These are phyloP conservation scores for Thecaphora thlaspeos DNA, from an alignment of 1,284 basidiomycete species.

Conservation along the genomic window DNA sequence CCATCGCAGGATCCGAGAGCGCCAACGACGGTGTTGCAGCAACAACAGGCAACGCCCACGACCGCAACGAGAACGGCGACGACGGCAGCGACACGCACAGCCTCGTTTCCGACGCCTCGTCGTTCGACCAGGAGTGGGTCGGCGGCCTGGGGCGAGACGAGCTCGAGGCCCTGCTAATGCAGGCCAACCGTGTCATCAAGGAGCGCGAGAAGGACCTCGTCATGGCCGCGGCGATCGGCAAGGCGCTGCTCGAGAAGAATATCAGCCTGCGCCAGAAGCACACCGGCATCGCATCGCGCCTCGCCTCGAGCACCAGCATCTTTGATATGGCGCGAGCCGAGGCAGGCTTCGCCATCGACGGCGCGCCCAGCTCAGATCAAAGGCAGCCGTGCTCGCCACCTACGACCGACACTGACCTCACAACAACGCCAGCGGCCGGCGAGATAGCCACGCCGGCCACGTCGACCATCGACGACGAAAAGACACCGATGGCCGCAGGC, in stretches of 20 bases:
- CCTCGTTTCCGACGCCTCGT: no score
- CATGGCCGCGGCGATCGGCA: slow-evolving; percentile 48
- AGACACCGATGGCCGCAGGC: no score
- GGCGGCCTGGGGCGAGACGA: slow-evolving; percentile 40
- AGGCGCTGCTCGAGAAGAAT: slow-evolving; percentile 51
- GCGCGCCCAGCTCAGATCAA: no score
- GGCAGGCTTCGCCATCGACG: no score
- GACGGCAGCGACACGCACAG: no score
- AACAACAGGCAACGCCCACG: no score
- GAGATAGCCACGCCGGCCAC: no score
- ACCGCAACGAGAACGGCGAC: no score
- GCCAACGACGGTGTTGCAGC: no score
- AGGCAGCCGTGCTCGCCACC: slow-evolving; percentile 30
- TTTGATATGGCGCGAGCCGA: slow-evolving; percentile 10
- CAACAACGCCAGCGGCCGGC: not conserved
- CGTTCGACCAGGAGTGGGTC: slow-evolving; percentile 29
- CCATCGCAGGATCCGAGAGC: no score
- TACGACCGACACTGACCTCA: slow-evolving; percentile 24
- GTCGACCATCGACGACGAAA: no score
- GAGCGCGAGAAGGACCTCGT: slow-evolving; percentile 46
- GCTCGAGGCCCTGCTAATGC: slow-evolving; percentile 40
- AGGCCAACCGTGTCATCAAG: slow-evolving; percentile 43
- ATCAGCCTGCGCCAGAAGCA: slow-evolving; percentile 29
- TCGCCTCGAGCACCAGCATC: slow-evolving; percentile 25
- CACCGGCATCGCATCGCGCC: slow-evolving; percentile 36